Base-by-base conservation (phyloP, 176 grass and related monocot species). In the Avena atlantica region DNA sequence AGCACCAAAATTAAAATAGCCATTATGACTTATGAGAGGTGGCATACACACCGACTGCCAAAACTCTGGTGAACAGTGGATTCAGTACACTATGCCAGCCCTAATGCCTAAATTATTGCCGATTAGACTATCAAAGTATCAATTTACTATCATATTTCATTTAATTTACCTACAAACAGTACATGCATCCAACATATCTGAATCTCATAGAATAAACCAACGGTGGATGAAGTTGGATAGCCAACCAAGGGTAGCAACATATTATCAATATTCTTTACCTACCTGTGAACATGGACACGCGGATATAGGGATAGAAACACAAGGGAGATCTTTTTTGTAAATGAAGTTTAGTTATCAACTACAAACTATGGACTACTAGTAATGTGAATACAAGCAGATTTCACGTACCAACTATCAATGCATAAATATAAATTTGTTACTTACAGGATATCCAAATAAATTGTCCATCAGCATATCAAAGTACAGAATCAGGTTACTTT, bases 401-500 rank as follows among this genome's bases (percentile, higher is more conserved):
- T 13, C 4, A 13, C 13, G 61, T 13, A 25, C 21, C 23, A 53
- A 29, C 47, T 53, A 76, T 14, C 8, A 76, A 53, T 15, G 48
- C 11, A 73, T n/a, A 48, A 48, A 42, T 72, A 73, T 48, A 42
- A 31, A 31, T 31, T 31, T 31, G 31, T 31, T 80, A 72, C 11
- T 21, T 13, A 71, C 44, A 12, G 31, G 68, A 80, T 12, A 49
- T 80, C 7, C 21, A 86, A 79, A 61, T 60, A 64, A 47, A 49
- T 36, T 71, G 19, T 16, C 6, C 72, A 31, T 31, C 73, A 52
- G 8, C 73, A 23, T 34, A 71, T n/a, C 21, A 48, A 31, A 51
- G 6, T 81, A 67, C 19, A 21, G 24, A 67, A 67, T 36, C 14
- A 45, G 31, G 16, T 52, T 20, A 81, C 1, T 36, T 11, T 31